Base-by-base conservation (phyloP, 768 basidiomycete genomes). In the Phylloporus rhodoxanthus region DNA sequence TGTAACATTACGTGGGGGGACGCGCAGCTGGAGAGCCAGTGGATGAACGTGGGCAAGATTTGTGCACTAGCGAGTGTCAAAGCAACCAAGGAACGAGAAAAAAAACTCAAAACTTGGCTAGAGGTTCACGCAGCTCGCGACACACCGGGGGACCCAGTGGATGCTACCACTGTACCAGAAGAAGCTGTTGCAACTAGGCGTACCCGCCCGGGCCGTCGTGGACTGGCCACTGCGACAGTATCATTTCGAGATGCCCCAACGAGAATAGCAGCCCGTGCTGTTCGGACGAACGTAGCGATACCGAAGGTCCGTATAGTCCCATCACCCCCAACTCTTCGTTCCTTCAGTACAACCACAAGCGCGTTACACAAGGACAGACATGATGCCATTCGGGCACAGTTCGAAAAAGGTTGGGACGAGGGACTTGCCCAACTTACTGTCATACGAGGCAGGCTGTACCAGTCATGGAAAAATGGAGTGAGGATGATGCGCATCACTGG, bases 51-150 rank as follows among this genome's bases (percentile, higher is more conserved):
- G 2, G 87, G 86, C 0, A 77, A 77, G 53, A 59, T 74, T 0
- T 78, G 82, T 56, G 85, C 84, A 1, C 67, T 84, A 8, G 75
- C 75, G 1, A 84, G 85, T 0, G 71, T 84, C 36, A 75, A 72
- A 45, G 73, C 79, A 34, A 80, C 84, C 1, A 80, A 75, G 56
- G 84, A 84, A 52, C 70, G 80, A 36, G 91, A 93, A 68, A 81
- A 79, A 63, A 71, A 69, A 50, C 60, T 87, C 47, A 81, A 70
- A 38, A 61, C 60, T 19, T 79, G 78, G 78, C 52, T 78, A 11
- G 79, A 80, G 52, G 50, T 60, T 7, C 61, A 58, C 45, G 55
- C 55, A 8, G 56, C 26, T 42, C 50, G 39, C 39, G 43, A 30
- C 32, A 23, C 29, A 25, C 7, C 20, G 2, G 28, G 28, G 28